A percentile compares a stretch with the other conserved stretches of the same genome.
phyloP scores from a whole-genome alignment of 2,329 filamentous ascomycete genomes.

The Aureobasidium lini region DNA sequence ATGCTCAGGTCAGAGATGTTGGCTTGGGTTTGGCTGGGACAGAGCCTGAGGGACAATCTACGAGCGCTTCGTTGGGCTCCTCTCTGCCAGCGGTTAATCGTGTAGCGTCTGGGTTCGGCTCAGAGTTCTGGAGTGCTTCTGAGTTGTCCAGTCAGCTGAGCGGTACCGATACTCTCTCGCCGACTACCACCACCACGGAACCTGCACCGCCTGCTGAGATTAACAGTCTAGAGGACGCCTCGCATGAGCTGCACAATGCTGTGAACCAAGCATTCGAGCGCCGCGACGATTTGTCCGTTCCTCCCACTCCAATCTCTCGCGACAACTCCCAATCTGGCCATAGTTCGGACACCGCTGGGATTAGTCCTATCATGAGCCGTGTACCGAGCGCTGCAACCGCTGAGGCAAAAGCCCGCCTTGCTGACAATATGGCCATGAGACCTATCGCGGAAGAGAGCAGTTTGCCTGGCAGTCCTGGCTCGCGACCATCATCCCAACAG shows the following conservation, averaged over 20 bases:
- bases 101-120: slow-evolving; percentile 34
- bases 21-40: background rate
- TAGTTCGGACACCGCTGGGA: slow-evolving; percentile 41
- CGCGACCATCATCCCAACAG: slow-evolving; percentile 26
- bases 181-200: background rate
- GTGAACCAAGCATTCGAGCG: slow-evolving; percentile 61
- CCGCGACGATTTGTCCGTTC: slow-evolving; percentile 44
- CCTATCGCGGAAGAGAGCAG: slow-evolving; percentile 48
- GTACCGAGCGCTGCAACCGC: slow-evolving; percentile 40
- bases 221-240: slow-evolving; percentile 34
- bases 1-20: slow-evolving; percentile 21
- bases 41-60: background rate
- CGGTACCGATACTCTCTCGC: background rate
- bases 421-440: slow-evolving; percentile 30
- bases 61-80: background rate
- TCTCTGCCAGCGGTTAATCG: slow-evolving; percentile 36
- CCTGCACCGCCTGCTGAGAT: background rate
- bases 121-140: slow-evolving; percentile 23
- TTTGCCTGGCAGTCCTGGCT: slow-evolving; percentile 21
- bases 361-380: slow-evolving; percentile 59
- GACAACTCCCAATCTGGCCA: slow-evolving; percentile 29
- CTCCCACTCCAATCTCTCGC: slow-evolving; percentile 44
- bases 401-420: slow-evolving; percentile 32
- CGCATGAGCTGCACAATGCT: slow-evolving; percentile 31
- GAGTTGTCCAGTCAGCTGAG: background rate